A percentile compares a stretch with the other conserved stretches of the same genome.
These are phyloP conservation scores for Termitomyces sp. DNA, from an alignment of 768 basidiomycete genomes.

Conservation along the genomic window DNA sequence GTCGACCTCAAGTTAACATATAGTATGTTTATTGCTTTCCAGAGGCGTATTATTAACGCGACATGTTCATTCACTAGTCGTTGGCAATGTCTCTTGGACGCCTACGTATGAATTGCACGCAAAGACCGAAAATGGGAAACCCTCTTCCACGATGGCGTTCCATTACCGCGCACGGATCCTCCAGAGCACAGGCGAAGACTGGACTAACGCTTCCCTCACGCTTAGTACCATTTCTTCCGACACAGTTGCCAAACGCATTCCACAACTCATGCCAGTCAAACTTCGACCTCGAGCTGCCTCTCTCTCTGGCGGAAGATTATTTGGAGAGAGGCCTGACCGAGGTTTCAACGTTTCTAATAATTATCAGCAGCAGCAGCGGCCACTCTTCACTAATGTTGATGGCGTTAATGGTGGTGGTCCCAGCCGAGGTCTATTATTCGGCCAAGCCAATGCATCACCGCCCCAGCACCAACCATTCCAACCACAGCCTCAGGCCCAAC, in stretches of 20 bases:
- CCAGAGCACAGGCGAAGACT: constrained; percentile 61
- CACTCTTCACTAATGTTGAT: not conserved
- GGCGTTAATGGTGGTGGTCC: not conserved
- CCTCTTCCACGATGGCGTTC: constrained; percentile 39
- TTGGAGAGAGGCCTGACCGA: not conserved
- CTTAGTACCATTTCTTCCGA: constrained; percentile 48
- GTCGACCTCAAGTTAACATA: constrained; percentile 51
- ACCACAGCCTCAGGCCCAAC: not conserved
- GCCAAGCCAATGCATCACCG: not conserved
- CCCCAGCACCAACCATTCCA: not conserved
- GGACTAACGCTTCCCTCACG: constrained; percentile 45
- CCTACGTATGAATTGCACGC: constrained; percentile 61
- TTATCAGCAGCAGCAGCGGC: not conserved
- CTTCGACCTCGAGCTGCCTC: constrained; percentile 15
- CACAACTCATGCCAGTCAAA: constrained; percentile 26
- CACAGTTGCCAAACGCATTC: constrained; percentile 29
- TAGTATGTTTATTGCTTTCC: constrained; percentile 28
- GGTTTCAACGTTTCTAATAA: not conserved
- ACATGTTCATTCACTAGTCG: constrained; percentile 31
- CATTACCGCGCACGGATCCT: constrained; percentile 52
- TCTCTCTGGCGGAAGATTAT: not conserved
- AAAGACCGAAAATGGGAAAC: constrained; percentile 39
- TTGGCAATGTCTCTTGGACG: constrained; percentile 45
- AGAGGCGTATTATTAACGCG: not conserved
- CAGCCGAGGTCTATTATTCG: too few relatives aligned